Percentiles rank a stretch among this genome's conserved stretches.
Conservation (phyloP, 805 yeast species). For the baker's yeast (Saccharomyces cerevisiae) region DNA sequence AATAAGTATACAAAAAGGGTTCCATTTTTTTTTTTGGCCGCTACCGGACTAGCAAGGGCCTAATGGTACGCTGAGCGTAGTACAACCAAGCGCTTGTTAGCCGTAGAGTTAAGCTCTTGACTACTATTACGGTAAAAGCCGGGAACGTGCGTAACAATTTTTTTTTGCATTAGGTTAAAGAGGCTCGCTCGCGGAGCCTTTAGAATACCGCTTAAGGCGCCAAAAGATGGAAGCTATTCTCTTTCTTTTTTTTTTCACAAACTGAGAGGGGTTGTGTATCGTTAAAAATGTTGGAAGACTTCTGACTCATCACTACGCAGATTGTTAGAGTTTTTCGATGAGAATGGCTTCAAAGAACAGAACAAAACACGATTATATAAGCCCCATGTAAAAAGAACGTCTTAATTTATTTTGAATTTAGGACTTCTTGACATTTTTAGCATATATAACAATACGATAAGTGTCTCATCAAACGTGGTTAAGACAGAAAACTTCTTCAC, state of each 20-base stretch:
- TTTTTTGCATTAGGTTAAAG: not conserved
- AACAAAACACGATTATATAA: not conserved
- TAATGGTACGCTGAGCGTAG: not conserved
- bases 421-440: not conserved
- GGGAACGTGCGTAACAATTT: not conserved
- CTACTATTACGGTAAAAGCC: not conserved
- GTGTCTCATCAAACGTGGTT: not conserved
- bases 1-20: not conserved
- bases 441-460: not conserved
- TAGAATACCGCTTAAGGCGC: not conserved
- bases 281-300: not conserved
- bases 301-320: not conserved
- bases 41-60: not conserved
- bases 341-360: not conserved
- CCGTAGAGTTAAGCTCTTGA: not conserved
- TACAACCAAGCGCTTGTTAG: not conserved
- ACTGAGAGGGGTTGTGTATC: not conserved
- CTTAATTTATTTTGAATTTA: not conserved
- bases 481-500: not conserved
- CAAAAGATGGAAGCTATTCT: not conserved
- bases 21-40: not conserved
- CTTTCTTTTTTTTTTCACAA: not conserved
- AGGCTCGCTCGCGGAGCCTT: not conserved
- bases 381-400: not conserved
- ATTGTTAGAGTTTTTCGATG: not conserved